phyloP scores from a whole-genome alignment of 805 yeast genomes.

The Maudiozyma barnettii region DNA sequence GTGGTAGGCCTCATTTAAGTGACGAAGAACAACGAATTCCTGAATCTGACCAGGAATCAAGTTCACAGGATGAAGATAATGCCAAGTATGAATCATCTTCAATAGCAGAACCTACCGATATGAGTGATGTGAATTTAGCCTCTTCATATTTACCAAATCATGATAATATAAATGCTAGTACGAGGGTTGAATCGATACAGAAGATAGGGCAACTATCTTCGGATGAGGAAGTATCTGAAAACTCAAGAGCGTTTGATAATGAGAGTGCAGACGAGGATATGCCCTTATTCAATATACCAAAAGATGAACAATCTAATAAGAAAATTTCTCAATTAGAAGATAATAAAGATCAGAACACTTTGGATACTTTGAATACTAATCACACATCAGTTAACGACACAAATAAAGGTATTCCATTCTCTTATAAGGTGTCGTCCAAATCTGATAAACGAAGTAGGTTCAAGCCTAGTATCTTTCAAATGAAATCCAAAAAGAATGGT shows the following conservation, averaged over 20 bases:
- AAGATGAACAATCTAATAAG: neutral
- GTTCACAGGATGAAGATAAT: constrained; percentile 20
- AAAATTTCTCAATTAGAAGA: neutral
- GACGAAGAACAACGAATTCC: constrained; percentile 21
- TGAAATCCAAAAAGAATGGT: neutral
- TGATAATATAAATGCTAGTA: neutral
- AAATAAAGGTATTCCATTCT: constrained; percentile 4
- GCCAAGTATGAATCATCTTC: constrained; percentile 1
- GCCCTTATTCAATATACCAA: constrained; percentile 8
- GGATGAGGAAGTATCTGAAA: constrained; percentile 31
- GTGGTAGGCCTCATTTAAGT: neutral
- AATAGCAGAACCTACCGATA: neutral
- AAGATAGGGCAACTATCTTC: constrained; percentile 33
- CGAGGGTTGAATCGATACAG: constrained; percentile 13
- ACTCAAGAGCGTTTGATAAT: constrained; percentile 21
- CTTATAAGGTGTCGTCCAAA: neutral
- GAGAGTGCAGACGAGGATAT: constrained; percentile 14
- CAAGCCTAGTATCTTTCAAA: neutral
- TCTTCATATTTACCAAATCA: neutral
- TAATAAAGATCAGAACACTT: neutral
- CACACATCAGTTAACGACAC: neutral
- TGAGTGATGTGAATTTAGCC: neutral
- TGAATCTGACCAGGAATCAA: constrained; percentile 28
- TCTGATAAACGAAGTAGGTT: constrained; percentile 5
- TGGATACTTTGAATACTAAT: neutral